These are phyloP conservation scores for Trichocomaceae sp. DNA, from an alignment of 2,329 filamentous ascomycete species.

Conservation along the genomic window DNA sequence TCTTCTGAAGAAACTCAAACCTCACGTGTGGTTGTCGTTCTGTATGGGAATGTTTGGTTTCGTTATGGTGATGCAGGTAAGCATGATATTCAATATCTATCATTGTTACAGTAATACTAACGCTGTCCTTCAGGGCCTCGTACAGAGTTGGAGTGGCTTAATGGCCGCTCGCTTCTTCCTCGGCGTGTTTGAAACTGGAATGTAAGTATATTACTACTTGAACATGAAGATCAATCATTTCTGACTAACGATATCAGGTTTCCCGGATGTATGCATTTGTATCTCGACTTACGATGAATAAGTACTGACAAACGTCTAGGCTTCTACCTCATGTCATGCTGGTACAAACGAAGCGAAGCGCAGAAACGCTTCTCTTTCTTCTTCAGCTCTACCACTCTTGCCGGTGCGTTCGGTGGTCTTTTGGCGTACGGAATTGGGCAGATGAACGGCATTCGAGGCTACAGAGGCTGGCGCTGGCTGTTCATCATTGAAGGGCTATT, in stretches of 20 bases:
- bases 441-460: constrained; percentile 52
- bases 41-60: constrained; percentile 85
- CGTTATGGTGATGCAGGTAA: constrained; percentile 48
- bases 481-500: constrained; percentile 59
- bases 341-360: constrained; percentile 78
- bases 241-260: constrained; percentile 20
- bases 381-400: constrained; percentile 64
- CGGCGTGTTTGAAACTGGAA: constrained; percentile 67
- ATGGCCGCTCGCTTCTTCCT: constrained; percentile 80
- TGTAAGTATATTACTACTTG: constrained; percentile 29
- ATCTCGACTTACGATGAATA: not conserved
- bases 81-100: not conserved
- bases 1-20: constrained; percentile 60
- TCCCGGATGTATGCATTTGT: constrained; percentile 51
- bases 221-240: not conserved
- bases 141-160: constrained; percentile 69
- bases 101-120: not conserved
- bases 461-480: constrained; percentile 49
- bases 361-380: constrained; percentile 93
- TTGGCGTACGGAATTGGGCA: constrained; percentile 55
- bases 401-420: constrained; percentile 57
- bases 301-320: constrained; percentile 18
- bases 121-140: constrained; percentile 62
- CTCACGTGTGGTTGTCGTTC: constrained; percentile 64
- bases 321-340: constrained; percentile 66